These are phyloP conservation scores for Rehmannia glutinosa DNA, from an alignment of 257 asterid species.

Conservation along the genomic window DNA sequence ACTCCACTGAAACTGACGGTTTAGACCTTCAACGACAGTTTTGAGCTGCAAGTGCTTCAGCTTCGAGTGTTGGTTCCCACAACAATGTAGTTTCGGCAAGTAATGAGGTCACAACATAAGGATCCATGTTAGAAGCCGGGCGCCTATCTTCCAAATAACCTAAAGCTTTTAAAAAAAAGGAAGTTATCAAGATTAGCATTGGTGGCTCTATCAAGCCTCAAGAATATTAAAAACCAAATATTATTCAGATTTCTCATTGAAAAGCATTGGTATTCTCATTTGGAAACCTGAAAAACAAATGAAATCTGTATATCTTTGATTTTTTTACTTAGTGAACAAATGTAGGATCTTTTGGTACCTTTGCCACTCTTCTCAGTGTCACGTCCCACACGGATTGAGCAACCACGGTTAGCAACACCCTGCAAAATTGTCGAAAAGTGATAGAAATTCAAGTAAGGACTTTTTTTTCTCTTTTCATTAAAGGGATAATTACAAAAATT, in stretches of 20 bases:
- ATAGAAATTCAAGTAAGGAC: neutral
- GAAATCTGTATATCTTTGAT: neutral
- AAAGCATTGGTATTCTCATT: too few species aligned
- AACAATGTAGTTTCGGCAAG: conserved; percentile 88
- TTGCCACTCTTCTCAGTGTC: conserved; percentile 92
- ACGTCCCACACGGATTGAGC: conserved; percentile 99
- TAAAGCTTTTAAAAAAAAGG: conserved; percentile 11
- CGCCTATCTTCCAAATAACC: conserved; percentile 99
- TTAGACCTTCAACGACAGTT: conserved; percentile 64
- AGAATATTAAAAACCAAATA: too few species aligned
- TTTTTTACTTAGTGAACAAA: neutral
- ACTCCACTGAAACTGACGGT: conserved; percentile 7
- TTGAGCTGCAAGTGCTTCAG: conserved; percentile 91
- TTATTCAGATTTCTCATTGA: too few species aligned
- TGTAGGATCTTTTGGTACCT: conserved; percentile 36
- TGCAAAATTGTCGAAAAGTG: conserved; percentile 23
- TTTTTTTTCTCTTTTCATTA: neutral
- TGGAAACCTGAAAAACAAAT: neutral
- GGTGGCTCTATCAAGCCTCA: too few species aligned
- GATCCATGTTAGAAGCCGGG: conserved; percentile 99
- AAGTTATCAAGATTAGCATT: neutral
- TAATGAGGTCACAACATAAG: conserved; percentile 76
- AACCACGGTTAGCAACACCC: conserved; percentile 99
- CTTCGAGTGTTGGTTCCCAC: conserved; percentile 92
- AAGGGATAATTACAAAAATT: too few species aligned